Evolutionary conservation across 495 filamentous ascomycete genomes (phyloP), one percentile per base, ranked within the genome.

Genomic region (Hyaloscypha variabilis): DNA sequence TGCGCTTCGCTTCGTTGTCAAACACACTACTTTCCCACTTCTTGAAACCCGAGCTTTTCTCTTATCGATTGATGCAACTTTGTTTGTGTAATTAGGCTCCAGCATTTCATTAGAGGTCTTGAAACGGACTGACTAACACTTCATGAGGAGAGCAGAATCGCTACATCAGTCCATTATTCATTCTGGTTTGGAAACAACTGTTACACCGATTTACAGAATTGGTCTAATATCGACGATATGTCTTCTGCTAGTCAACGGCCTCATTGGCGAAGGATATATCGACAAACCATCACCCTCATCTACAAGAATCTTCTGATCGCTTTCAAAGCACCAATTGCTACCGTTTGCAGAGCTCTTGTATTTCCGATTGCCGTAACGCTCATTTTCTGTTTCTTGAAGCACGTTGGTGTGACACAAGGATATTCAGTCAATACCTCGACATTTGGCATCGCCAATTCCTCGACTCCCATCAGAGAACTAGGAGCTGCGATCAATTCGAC

Each of bases 301-400:
- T 39, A 71, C 46, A 71, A 71, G 62, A 71, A 71, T 39, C 63
- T 67, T 24, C 69, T 71, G 62, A 62, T 68, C 14, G 67, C 65
- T 46, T 67, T 68, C 61, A 68, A 65, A 51, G 53, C 65, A 0
- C 62, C 62, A 3, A 62, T 71, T 25, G 49, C 69, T 6, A 67
- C 65, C 1, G 24, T 57, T 3, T 42, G 56, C 17, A 49, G 69
- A 52, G 69, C 69, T 25, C 31, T 71, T 11, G 14, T 71, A 24
- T 71, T 71, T 49, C 69, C 69, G 21, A 59, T 71, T 21, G 65
- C 53, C 6, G 60, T 66, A 3, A 65, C 69, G 19, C 19, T 71
- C 3, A 50, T 71, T 19, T 63, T 71, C 19, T 60, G 55, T 31
- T 31, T 62, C 10, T 53, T 71, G n/a, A 65, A 55, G 46, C 11